phyloP scores from a whole-genome alignment of 2,329 filamentous ascomycete species.

The Fusarium tjaetaba region DNA sequence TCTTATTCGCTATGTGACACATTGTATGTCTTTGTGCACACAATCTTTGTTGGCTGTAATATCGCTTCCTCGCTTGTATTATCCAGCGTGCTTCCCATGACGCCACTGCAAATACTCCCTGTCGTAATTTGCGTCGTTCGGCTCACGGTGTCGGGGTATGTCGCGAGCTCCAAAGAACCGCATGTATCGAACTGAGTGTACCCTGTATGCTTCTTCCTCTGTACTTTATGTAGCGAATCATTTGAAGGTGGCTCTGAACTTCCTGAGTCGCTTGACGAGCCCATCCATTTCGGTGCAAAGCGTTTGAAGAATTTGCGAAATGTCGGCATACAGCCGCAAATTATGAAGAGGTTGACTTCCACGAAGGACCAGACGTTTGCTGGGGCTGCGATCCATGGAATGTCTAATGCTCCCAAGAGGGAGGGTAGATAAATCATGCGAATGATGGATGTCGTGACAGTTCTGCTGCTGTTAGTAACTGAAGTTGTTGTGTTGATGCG shows the following conservation, averaged over 20 bases:
- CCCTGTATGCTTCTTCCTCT: conserved; percentile 19
- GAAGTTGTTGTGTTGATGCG: rapidly evolving
- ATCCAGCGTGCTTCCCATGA: neutral
- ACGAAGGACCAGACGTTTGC: conserved; percentile 45
- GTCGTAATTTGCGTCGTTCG: neutral
- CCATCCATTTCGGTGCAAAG: conserved; percentile 70
- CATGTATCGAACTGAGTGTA: conserved; percentile 16
- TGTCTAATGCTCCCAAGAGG: conserved; percentile 27
- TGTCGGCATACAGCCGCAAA: conserved; percentile 41
- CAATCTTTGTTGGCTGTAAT: conserved; percentile 7
- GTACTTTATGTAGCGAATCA: neutral
- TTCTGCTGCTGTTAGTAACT: conserved; percentile 29
- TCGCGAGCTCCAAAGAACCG: neutral
- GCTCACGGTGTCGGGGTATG: neutral
- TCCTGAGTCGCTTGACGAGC: conserved; percentile 65
- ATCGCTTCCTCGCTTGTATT: conserved; percentile 24
- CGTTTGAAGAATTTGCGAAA: conserved; percentile 64
- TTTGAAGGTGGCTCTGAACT: neutral
- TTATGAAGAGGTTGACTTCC: conserved; percentile 47
- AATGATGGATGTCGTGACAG: conserved; percentile 46
- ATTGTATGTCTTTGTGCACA: conserved; percentile 18
- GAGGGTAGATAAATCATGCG: conserved; percentile 41
- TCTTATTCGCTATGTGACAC: neutral
- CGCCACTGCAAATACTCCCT: neutral
- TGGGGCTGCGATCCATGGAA: conserved; percentile 31